Evolutionary conservation across 2,329 filamentous ascomycete species (phyloP).

Genomic region (Herpotrichia juniperi): DNA sequence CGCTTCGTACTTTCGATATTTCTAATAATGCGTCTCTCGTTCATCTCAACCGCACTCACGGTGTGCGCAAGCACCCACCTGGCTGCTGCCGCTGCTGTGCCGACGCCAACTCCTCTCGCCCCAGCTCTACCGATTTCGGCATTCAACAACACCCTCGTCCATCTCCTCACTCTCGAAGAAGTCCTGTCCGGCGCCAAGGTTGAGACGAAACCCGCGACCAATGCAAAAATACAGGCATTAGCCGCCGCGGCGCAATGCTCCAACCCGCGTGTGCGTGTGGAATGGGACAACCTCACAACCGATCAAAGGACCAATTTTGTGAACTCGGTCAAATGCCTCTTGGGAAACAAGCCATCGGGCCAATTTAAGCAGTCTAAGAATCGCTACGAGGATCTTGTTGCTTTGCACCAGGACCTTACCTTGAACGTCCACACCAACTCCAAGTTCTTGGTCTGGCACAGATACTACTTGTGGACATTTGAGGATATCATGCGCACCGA

Average conservation of each 20-base stretch:
- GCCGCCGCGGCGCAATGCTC: slow-evolving; percentile 25
- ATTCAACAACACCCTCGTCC: not conserved
- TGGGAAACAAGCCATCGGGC: slow-evolving; percentile 27
- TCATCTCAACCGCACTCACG: not conserved
- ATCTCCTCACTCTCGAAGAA: slow-evolving; percentile 1
- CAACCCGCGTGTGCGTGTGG: slow-evolving; percentile 34
- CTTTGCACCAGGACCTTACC: slow-evolving; percentile 40
- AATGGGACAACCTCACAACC: slow-evolving; percentile 37
- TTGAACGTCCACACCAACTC: slow-evolving; percentile 39
- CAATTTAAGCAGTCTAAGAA: slow-evolving; percentile 30
- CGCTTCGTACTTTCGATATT: not conserved
- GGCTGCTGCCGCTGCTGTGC: slow-evolving; percentile 3
- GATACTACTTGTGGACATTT: slow-evolving; percentile 50
- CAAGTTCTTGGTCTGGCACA: slow-evolving; percentile 53
- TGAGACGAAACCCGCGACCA: not conserved
- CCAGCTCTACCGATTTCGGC: slow-evolving; percentile 4
- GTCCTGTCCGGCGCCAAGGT: not conserved
- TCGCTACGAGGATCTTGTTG: slow-evolving; percentile 43
- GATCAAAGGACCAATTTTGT: slow-evolving; percentile 32
- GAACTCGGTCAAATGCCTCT: slow-evolving; percentile 37
- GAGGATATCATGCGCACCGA: slow-evolving; percentile 50
- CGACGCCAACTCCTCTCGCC: not conserved
- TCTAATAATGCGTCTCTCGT: slow-evolving; percentile 8
- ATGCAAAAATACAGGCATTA: not conserved
- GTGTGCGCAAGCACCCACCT: not conserved